Base-by-base conservation (phyloP, 73 alveolate species). In the Effrenium voratum region DNA sequence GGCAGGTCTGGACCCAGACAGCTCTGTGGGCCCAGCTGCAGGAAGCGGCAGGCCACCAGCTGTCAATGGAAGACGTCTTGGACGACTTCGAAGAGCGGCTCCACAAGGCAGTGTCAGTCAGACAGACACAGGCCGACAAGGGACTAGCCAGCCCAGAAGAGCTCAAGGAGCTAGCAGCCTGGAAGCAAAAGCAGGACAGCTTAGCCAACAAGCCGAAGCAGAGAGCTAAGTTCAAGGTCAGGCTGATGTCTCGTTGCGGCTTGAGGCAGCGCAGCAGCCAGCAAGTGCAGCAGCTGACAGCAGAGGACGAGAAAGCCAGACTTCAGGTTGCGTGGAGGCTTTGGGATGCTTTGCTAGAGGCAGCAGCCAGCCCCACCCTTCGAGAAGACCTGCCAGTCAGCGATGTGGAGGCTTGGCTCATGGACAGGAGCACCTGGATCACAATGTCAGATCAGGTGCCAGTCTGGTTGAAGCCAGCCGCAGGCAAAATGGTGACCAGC, bases 1-100 rank as follows among this genome's bases (percentile, higher is more conserved):
- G 70, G n/a, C 46, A 43, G 32, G 46, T 80, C n/a, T 80, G 91
- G 91, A 44, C 15, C 32, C 70, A 80, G 91, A 45, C 91, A 79
- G 91, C 91, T 10, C 12, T 44, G 70, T 79, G 91, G 91, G 60
- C 47, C 10, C 91, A 79, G 91, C 15, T 10, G 10, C 70, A 79
- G 6, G 91, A 79, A 44, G 63, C 46, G 32, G 3, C 24, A 22
- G 68, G 44, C 44, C 91, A 80, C 70, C 8, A 30, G 36, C 91
- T 80, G 45, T 2, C 34, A 15, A 28, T n/a, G 40, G 2, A 0
- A 13, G 91, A 80, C 45, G 26, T 80, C 24, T 19, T 45, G 46
- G 30, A 49, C 8, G 91, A 80, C 70, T 80, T 28, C 70, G n/a
- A 13, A 38, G 47, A 82, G 76, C 47, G 93, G 50, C 49, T 82